A percentile compares a stretch with the other conserved stretches of the same genome.
Conservation (phyloP, 495 filamentous ascomycete species). For the Penicillium coprophilum region DNA sequence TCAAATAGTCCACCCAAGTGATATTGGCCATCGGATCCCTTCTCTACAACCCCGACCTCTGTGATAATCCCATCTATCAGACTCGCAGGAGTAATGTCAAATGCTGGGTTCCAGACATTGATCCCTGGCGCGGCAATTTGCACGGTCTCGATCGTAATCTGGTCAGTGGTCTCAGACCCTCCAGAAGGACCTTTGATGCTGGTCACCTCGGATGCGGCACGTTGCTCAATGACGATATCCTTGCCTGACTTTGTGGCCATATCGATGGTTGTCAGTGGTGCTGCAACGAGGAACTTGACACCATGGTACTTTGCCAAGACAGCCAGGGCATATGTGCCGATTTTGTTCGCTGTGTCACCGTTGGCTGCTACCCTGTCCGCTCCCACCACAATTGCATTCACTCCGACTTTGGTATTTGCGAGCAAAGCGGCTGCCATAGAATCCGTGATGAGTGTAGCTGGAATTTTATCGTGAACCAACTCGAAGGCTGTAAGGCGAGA, state of each 20-base stretch:
- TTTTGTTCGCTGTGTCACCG: constrained; percentile 98
- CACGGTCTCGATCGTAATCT: constrained; percentile 63
- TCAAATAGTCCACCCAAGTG: constrained; percentile 60
- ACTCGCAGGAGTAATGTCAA: constrained; percentile 84
- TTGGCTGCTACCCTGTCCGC: constrained; percentile 95
- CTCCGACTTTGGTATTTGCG: constrained; percentile 54
- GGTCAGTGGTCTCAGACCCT: constrained; percentile 43
- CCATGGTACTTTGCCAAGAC: constrained; percentile 82
- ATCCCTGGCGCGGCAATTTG: constrained; percentile 80
- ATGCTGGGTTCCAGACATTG: constrained; percentile 91
- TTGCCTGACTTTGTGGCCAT: constrained; percentile 69
- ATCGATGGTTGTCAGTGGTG: constrained; percentile 92
- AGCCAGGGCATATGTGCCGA: constrained; percentile 91
- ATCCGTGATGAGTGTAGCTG: constrained; percentile 91
- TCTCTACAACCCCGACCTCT: constrained; percentile 84
- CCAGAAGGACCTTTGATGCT: constrained; percentile 73
- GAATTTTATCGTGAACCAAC: constrained; percentile 87
- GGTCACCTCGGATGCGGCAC: constrained; percentile 74
- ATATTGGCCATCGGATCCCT: constrained; percentile 71
- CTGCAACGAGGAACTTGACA: constrained; percentile 92
- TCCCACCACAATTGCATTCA: constrained; percentile 87
- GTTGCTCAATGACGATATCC: constrained; percentile 85
- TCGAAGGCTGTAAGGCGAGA: constrained; percentile 94
- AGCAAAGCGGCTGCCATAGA: constrained; percentile 93
- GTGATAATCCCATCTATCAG: constrained; percentile 95